Evolutionary conservation across 1,139 yeast genomes (phyloP).

Genomic region (Suhomyces yuchorum): DNA sequence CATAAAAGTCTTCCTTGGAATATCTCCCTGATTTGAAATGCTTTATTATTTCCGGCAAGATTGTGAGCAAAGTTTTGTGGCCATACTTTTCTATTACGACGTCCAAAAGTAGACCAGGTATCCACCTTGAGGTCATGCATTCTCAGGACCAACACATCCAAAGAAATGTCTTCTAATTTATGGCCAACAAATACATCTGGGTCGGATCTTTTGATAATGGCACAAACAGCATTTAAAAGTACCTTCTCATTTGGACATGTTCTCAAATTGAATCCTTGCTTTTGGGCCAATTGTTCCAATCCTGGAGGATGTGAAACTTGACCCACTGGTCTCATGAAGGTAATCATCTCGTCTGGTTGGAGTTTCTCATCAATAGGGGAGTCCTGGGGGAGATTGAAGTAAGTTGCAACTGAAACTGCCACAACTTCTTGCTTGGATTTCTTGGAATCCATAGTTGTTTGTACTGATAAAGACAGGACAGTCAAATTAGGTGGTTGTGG

Average conservation of each 20-base stretch:
- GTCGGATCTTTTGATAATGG: slow-evolving; percentile 68
- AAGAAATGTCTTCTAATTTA: slow-evolving; percentile 71
- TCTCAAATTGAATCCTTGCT: slow-evolving; percentile 51
- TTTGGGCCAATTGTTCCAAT: slow-evolving; percentile 57
- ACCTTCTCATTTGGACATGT: slow-evolving; percentile 73
- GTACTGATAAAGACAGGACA: slow-evolving; percentile 73
- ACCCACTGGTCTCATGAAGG: slow-evolving; percentile 77
- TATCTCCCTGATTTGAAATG: slow-evolving; percentile 62
- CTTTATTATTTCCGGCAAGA: slow-evolving; percentile 46
- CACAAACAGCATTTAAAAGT: slow-evolving; percentile 71
- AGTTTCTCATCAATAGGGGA: slow-evolving; percentile 59
- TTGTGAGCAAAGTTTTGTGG: slow-evolving; percentile 68
- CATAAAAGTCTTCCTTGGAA: slow-evolving; percentile 86
- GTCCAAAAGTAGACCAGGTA: slow-evolving; percentile 84
- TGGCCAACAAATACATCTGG: slow-evolving; percentile 95
- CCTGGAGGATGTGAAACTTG: slow-evolving; percentile 72
- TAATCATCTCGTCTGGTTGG: slow-evolving; percentile 58
- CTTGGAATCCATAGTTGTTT: slow-evolving; percentile 72
- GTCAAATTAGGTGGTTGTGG: slow-evolving; percentile 65
- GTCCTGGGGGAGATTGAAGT: slow-evolving; percentile 68
- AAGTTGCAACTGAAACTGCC: slow-evolving; percentile 76
- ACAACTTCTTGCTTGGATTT: slow-evolving; percentile 85
- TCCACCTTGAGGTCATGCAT: slow-evolving; percentile 71
- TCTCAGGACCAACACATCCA: slow-evolving; percentile 82
- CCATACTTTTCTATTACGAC: slow-evolving; percentile 75